phyloP scores from a whole-genome alignment of 1,284 basidiomycete genomes.

The Fomitopsis pinicola region DNA sequence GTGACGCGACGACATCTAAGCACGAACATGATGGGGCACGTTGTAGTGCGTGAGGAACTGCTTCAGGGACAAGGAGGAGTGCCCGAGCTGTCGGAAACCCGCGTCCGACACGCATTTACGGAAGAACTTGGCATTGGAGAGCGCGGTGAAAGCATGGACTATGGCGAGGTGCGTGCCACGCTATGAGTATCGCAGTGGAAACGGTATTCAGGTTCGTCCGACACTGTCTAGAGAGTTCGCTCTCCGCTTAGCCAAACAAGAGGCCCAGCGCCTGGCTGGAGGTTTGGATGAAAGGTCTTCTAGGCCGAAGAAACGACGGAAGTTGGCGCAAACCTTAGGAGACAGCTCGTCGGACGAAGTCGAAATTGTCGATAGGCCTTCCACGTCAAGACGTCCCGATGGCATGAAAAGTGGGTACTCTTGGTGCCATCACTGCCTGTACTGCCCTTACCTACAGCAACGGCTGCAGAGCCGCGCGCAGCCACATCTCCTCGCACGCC shows the following conservation, averaged over 20 bases:
- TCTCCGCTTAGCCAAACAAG: conserved; percentile 14
- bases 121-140: conserved; percentile 57
- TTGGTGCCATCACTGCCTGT: not conserved
- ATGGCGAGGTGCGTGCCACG: conserved; percentile 46
- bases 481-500: not conserved
- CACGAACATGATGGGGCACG: not conserved
- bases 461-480: not conserved
- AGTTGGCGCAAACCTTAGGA: not conserved
- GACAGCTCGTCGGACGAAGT: conserved; percentile 15
- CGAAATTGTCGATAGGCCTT: conserved; percentile 8
- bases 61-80: conserved; percentile 53
- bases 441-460: not conserved
- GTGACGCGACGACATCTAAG: not conserved
- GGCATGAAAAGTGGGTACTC: not conserved
- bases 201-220: not conserved
- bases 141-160: conserved; percentile 58
- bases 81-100: conserved; percentile 58
- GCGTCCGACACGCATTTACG: conserved; percentile 56
- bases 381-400: conserved; percentile 9
- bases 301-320: conserved; percentile 8
- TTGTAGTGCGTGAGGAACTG: conserved; percentile 59
- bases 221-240: conserved; percentile 6
- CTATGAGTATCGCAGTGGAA: not conserved
- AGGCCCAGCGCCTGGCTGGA: not conserved
- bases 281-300: not conserved